Conservation (phyloP, 139 green algal genomes). For the Tetradesmus lagerheimii region DNA sequence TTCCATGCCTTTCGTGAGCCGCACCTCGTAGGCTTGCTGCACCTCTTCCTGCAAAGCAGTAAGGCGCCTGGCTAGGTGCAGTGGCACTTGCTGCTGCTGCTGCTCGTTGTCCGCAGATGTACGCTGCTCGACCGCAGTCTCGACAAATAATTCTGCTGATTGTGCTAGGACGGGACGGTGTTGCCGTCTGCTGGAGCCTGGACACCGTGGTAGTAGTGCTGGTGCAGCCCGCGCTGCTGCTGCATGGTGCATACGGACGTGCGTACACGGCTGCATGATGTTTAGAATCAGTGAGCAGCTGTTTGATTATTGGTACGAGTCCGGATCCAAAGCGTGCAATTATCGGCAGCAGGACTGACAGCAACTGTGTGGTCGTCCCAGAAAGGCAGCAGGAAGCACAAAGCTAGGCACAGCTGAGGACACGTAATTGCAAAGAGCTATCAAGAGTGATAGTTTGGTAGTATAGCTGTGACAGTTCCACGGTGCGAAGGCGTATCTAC, state of each 20-base stretch:
- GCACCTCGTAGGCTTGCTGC: constrained; percentile 33
- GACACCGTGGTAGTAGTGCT: neutral
- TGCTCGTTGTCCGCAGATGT: neutral
- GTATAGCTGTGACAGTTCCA: no score
- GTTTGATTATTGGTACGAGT: no score
- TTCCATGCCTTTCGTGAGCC: no score
- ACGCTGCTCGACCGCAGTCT: neutral
- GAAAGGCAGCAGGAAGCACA: no score
- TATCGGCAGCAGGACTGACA: no score
- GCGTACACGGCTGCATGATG: neutral
- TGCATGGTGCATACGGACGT: neutral
- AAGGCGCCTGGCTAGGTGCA: neutral
- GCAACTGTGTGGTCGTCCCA: no score
- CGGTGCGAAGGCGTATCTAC: no score
- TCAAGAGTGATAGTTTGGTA: no score
- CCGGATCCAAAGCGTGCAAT: no score
- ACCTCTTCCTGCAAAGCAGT: constrained; percentile 9
- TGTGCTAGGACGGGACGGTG: neutral
- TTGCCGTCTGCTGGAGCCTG: neutral
- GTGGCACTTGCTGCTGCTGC: neutral
- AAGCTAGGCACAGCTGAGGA: no score
- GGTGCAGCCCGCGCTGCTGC: neutral
- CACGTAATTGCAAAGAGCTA: no score
- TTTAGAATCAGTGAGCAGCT: no score
- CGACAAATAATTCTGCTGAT: neutral